phyloP scores from a whole-genome alignment of 768 basidiomycete species.

The Lepiota venenata region DNA sequence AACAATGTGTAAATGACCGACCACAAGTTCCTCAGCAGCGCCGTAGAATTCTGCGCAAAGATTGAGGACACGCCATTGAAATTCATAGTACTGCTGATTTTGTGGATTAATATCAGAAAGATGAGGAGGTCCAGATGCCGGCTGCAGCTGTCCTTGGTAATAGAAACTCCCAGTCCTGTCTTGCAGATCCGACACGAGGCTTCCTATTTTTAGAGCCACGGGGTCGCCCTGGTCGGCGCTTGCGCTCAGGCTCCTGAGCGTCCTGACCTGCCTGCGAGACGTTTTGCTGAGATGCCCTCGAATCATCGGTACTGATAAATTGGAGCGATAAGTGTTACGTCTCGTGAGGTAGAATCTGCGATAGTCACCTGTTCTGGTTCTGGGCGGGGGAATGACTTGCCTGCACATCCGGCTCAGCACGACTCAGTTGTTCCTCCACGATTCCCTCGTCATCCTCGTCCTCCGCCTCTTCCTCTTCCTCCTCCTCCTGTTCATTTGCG shows the following conservation, averaged over 20 bases:
- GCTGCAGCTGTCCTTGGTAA: slow-evolving; percentile 30
- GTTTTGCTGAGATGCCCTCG: slow-evolving; percentile 4
- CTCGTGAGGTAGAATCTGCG: slow-evolving; percentile 15
- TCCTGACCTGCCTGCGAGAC: slow-evolving; percentile 6
- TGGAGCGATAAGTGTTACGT: neutral
- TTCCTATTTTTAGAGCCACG: slow-evolving; percentile 77
- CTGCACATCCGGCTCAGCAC: slow-evolving; percentile 40
- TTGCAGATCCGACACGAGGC: slow-evolving; percentile 31
- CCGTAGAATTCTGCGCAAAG: slow-evolving; percentile 85
- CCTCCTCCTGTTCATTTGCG: slow-evolving; percentile 42
- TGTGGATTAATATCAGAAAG: slow-evolving; percentile 53
- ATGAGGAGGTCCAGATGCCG: slow-evolving; percentile 31
- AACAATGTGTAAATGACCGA: slow-evolving; percentile 34
- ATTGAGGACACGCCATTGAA: slow-evolving; percentile 82
- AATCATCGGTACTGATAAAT: neutral
- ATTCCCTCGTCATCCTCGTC: slow-evolving; percentile 76
- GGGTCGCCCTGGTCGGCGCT: slow-evolving; percentile 76
- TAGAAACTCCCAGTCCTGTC: slow-evolving; percentile 41
- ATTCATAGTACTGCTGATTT: slow-evolving; percentile 80
- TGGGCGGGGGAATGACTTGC: slow-evolving; percentile 36
- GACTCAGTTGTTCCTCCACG: slow-evolving; percentile 63
- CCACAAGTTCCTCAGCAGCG: slow-evolving; percentile 80
- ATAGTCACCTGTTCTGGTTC: slow-evolving; percentile 27
- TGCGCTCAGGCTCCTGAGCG: slow-evolving; percentile 33
- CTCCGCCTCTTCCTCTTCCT: slow-evolving; percentile 58